Evolutionary conservation across 2,329 filamentous ascomycete genomes (phyloP).

Genomic region (Allantophomopsis lycopodina): DNA sequence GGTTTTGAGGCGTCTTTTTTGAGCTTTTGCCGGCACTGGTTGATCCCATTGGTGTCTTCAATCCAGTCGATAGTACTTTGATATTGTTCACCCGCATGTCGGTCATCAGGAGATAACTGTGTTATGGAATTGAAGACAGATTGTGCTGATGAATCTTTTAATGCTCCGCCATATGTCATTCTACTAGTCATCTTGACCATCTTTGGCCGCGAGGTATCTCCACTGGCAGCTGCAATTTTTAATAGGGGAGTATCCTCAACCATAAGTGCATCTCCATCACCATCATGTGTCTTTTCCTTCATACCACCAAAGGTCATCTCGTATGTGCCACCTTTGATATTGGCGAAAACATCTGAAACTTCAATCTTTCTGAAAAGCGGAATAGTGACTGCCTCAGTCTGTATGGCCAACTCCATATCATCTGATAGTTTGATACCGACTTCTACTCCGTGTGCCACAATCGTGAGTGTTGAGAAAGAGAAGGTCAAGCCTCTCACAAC

Average conservation of each 20-base stretch:
- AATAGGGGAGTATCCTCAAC: slow-evolving; percentile 29
- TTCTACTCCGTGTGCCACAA: slow-evolving; percentile 36
- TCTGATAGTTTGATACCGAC: slow-evolving; percentile 35
- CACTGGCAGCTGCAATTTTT: slow-evolving; percentile 23
- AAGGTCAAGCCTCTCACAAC: slow-evolving; percentile 36
- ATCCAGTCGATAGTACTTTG: slow-evolving; percentile 25
- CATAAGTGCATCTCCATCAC: slow-evolving; percentile 24
- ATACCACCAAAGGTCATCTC: slow-evolving; percentile 33
- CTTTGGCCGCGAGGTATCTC: slow-evolving; percentile 5
- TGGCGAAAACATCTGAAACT: slow-evolving; percentile 37
- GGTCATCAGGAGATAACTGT: slow-evolving; percentile 28
- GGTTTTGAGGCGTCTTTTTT: slow-evolving; percentile 8
- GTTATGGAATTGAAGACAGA: slow-evolving; percentile 24
- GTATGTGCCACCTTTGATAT: slow-evolving; percentile 34
- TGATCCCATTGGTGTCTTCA: slow-evolving; percentile 22
- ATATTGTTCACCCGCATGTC: slow-evolving; percentile 27
- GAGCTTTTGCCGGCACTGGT: slow-evolving; percentile 19
- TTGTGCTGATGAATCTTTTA: slow-evolving; percentile 20
- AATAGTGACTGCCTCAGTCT: slow-evolving; percentile 31
- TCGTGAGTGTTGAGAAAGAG: slow-evolving; percentile 31
- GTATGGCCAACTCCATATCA: slow-evolving; percentile 37
- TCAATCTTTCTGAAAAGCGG: slow-evolving; percentile 32
- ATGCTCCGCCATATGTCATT: slow-evolving; percentile 24
- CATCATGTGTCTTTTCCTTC: slow-evolving; percentile 20
- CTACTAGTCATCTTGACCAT: slow-evolving; percentile 13